Percentiles rank a stretch among this genome's conserved stretches.
Evolutionary conservation across 805 yeast species (phyloP).

Genomic region (Debaryomyces hansenii): DNA sequence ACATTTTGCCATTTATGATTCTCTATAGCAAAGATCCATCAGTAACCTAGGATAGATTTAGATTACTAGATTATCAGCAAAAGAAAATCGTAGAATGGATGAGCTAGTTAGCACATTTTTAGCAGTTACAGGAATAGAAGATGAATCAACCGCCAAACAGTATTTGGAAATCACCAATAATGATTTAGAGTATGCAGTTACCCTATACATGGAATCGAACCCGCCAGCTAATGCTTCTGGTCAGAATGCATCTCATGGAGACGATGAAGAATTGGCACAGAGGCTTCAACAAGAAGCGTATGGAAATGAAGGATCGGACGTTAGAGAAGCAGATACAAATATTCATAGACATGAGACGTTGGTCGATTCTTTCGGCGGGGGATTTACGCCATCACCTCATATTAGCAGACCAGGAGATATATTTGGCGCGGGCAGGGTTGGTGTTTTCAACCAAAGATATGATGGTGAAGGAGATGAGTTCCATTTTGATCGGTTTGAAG

Average conservation of each 20-base stretch:
- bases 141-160: constrained; percentile 65
- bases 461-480: constrained; percentile 39
- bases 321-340: constrained; percentile 67
- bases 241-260: constrained; percentile 3
- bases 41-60: no score
- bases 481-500: constrained; percentile 15
- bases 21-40: no score
- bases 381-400: constrained; percentile 3
- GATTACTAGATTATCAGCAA: no score
- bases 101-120: constrained; percentile 69
- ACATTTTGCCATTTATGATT: constrained; percentile 4
- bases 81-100: constrained; percentile 25
- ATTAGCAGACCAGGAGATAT: constrained; percentile 37
- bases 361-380: constrained; percentile 43
- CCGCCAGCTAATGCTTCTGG: constrained; percentile 11
- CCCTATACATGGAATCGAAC: constrained; percentile 67
- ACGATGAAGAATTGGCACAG: constrained; percentile 58
- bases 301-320: constrained; percentile 26
- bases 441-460: constrained; percentile 60
- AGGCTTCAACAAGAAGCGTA: constrained; percentile 66
- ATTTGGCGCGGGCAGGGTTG: constrained; percentile 48
- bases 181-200: constrained; percentile 80
- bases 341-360: constrained; percentile 77
- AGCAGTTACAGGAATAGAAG: constrained; percentile 78
- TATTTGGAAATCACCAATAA: constrained; percentile 78